These are phyloP conservation scores for Globisporangium cederbergense DNA, from an alignment of 352 stramenopile genomes.

Conservation along the genomic window DNA sequence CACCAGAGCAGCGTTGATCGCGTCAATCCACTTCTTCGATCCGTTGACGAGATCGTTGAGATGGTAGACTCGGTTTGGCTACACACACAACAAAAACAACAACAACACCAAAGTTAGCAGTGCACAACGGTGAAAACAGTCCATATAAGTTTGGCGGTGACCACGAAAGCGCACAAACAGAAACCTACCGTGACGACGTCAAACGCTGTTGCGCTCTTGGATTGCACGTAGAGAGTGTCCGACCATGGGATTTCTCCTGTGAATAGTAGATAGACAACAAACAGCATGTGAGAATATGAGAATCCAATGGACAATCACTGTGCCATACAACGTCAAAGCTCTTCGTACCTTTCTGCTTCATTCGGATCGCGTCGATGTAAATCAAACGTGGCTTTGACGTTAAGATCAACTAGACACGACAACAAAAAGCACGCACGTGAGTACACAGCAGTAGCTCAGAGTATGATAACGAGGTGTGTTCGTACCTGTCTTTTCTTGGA, in stretches of 20 bases:
- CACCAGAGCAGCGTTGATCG: slow-evolving; percentile 82
- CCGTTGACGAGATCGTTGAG: slow-evolving; percentile 86
- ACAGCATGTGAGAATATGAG: not conserved
- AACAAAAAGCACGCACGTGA: not conserved
- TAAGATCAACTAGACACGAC: slow-evolving; percentile 53
- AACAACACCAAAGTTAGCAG: not conserved
- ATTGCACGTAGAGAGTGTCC: slow-evolving; percentile 79
- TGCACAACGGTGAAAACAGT: not conserved
- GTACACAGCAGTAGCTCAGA: not conserved
- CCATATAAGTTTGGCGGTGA: too few relatives aligned
- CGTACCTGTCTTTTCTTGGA: slow-evolving; percentile 82
- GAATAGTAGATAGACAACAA: not conserved
- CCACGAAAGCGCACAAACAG: not conserved
- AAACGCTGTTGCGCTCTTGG: slow-evolving; percentile 81
- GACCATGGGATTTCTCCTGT: slow-evolving; percentile 84
- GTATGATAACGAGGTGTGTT: not conserved
- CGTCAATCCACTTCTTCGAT: slow-evolving; percentile 89
- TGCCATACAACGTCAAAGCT: not conserved
- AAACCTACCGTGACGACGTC: slow-evolving; percentile 77
- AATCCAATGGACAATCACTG: not conserved
- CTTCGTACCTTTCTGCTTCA: slow-evolving; percentile 75
- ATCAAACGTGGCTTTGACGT: slow-evolving; percentile 85
- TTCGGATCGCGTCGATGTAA: slow-evolving; percentile 89
- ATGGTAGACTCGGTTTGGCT: slow-evolving; percentile 88
- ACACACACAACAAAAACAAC: not conserved